Evolutionary conservation across 306 rosid species (phyloP), one percentile per base, ranked within the genome.

Genomic region (Vicia faba): DNA sequence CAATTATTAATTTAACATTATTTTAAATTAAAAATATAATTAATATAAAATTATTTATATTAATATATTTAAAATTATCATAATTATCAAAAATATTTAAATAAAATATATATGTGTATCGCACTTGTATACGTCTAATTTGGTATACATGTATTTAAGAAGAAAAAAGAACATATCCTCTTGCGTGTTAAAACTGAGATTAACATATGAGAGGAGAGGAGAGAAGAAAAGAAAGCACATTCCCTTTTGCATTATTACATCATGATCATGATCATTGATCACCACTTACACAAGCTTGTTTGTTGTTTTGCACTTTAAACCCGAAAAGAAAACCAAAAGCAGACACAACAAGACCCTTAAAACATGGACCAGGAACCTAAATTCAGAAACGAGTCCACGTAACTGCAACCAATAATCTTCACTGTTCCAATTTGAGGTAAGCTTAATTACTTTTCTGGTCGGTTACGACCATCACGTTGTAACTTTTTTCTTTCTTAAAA

Each of bases 311-410:
- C 68, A 28, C 68, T 26, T 38, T 6, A 70, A 76, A 65, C 8
- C 33, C 38, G 44, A 57, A 33, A 12, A 46, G 70, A 40, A 58
- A 71, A 48, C 60, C 29, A 23, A 51, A 75, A 69, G 60, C 5
- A 20, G 61, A 72, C 66, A 56, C 68, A 63, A 54, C 62, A 64
- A 39, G 26, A 40, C 70, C 76, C 77, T 49, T 69, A 50, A 79
- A 79, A 74, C 77, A 74, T 69, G 83, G 80, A 73, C 2, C 40
- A 26, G 5, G 2, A 79, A 13, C 57, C 31, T 6, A 1, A n/a
- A 38, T 6, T 10, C 59, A 25, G 69, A n/a, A 61, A 23, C 51
- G 8, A 19, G 14, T 73, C 57, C 53, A 61, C 70, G 28, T 29
- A 66, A 48, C 16, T 14, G 39, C 66, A 3, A 20, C 7, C 59